Evolutionary conservation across 805 yeast species (phyloP).

Genomic region (Kodamaea neixiangensis): DNA sequence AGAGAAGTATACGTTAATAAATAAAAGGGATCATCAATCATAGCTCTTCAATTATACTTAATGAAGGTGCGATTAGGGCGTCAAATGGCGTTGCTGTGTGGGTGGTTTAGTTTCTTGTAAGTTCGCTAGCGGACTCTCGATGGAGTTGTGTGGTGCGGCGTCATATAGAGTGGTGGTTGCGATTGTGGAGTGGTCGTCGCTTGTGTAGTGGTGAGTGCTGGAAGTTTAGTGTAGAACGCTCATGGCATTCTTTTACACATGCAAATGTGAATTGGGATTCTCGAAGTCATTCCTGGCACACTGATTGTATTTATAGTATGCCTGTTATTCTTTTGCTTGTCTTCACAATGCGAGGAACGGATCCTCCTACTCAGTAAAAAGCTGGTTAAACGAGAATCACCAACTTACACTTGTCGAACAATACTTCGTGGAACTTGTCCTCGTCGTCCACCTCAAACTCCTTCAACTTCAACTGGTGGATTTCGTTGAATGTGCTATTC

Average conservation of each 20-base stretch:
- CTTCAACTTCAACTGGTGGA: conserved; percentile 28
- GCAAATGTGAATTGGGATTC: too few species aligned
- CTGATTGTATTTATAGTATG: not conserved
- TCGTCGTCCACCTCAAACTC: conserved; percentile 42
- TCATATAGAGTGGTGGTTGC: not conserved
- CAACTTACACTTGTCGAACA: conserved; percentile 46
- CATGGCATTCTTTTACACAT: not conserved
- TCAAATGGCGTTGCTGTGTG: not conserved
- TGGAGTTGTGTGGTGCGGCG: not conserved
- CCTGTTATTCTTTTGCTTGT: not conserved
- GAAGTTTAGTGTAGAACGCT: too few species aligned
- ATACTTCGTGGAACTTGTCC: conserved; percentile 37
- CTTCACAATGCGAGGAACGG: too few species aligned
- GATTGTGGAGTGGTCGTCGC: not conserved
- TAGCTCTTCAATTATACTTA: conserved; percentile 4
- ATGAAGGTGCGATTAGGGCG: conserved; percentile 4
- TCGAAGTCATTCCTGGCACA: not conserved
- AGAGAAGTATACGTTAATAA: conserved; percentile 2
- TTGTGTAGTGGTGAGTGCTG: too few species aligned
- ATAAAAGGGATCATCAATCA: conserved; percentile 6
- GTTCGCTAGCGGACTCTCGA: not conserved
- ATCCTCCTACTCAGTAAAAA: not conserved
- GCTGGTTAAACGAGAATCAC: conserved; percentile 25
- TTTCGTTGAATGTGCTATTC: conserved; percentile 26
- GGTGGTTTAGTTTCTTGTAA: conserved; percentile 4